phyloP scores from a whole-genome alignment of 495 filamentous ascomycete genomes.

The Penicillium egyptiacum region DNA sequence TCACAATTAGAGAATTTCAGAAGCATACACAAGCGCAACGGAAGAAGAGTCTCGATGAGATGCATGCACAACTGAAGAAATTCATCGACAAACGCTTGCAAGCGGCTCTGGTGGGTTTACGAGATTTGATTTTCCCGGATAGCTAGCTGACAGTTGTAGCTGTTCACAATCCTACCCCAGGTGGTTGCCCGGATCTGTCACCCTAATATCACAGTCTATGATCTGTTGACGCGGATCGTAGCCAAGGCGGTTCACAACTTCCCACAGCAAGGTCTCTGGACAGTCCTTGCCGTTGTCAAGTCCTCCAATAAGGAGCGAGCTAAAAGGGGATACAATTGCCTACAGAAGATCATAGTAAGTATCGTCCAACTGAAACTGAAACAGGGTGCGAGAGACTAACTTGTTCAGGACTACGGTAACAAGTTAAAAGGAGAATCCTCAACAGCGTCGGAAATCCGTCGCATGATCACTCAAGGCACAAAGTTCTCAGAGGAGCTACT shows the following conservation, averaged over 20 bases:
- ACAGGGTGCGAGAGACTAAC: constrained; percentile 16
- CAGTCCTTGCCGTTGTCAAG: constrained; percentile 75
- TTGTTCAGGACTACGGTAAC: constrained; percentile 42
- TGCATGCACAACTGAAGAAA: constrained; percentile 73
- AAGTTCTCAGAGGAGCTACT: constrained; percentile 83
- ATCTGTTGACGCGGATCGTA: constrained; percentile 73
- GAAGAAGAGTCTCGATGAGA: constrained; percentile 62
- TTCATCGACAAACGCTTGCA: constrained; percentile 67
- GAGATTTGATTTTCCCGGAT: background rate
- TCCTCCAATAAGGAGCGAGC: constrained; percentile 53
- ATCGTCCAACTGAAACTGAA: background rate
- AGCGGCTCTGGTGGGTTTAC: constrained; percentile 60
- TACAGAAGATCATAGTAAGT: constrained; percentile 48
- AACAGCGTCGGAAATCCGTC: constrained; percentile 55
- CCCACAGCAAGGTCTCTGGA: constrained; percentile 94
- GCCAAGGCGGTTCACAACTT: constrained; percentile 74
- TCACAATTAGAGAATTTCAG: constrained; percentile 52
- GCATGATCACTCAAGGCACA: constrained; percentile 73
- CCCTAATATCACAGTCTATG: constrained; percentile 71
- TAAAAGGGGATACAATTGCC: constrained; percentile 46
- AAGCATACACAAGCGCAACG: constrained; percentile 55
- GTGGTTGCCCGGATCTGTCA: constrained; percentile 91
- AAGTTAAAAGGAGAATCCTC: constrained; percentile 44
- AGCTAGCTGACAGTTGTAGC: constrained; percentile 39
- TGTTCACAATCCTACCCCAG: constrained; percentile 91